Evolutionary conservation across 352 stramenopile genomes (phyloP), one percentile per base, ranked within the genome.

Genomic region (Pythium volutum): DNA sequence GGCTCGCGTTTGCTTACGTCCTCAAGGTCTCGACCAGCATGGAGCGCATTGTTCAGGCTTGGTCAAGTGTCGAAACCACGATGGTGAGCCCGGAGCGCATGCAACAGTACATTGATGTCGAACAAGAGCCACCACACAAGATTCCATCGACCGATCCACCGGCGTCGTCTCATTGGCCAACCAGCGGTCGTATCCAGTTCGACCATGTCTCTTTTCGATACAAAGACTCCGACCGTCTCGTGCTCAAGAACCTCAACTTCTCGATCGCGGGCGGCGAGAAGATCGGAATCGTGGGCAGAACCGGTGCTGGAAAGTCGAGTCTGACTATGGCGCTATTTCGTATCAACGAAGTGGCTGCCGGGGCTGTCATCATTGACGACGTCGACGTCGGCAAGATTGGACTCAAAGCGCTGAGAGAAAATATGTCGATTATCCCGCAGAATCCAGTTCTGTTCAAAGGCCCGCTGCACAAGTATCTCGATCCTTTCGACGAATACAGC

Each of bases 381-480:
- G 69, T 97, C 3, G 75, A 97, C 65, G 49, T 97, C 18, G 69
- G 66, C 14, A 87, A 63, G 31, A 70, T 98, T 10, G 75, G 82
- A 11, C 64, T 98, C 27, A 74, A 70, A 4, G 81, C 90, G 33
- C 74, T 98, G 25, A 79, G 93, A 43, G 67, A 88, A 29, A 83
- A 76, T 6, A 60, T 98, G 45, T 91, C 89, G 1, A 96, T 98
- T 48, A 98, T 99, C 39, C 91, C 95, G 16, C 95, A 98, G 71
- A 96, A 64, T 26, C 93, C 91, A 0, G 87, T 98, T 10, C 67
- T 98, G 23, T 97, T 98, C 67, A 84, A 86, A 25, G 93, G 82
- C 3, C 89, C 89, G 23, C 42, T 99, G 22, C 76, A 90, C 33
- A 71, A 85, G 39, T 97, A 96, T 58, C 58, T 98, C 5, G 92